Evolutionary conservation across 2,329 filamentous ascomycete genomes (phyloP).

Genomic region (Aspergillus pseudoviridinutans): DNA sequence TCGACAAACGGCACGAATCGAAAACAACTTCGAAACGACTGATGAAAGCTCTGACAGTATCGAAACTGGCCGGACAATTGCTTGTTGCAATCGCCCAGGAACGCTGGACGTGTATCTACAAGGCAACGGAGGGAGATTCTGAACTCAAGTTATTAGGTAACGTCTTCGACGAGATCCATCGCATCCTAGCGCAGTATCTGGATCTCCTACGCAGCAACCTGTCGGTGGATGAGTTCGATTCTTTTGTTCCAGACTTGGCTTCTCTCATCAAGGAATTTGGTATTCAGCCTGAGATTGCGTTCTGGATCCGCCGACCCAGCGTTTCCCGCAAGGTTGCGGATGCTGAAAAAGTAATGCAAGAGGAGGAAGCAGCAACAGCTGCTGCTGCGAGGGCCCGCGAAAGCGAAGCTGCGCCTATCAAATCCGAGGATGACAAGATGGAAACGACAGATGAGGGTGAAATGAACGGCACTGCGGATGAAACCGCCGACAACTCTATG

Average conservation of each 20-base stretch:
- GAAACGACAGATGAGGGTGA: constrained; percentile 32
- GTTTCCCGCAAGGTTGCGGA: constrained; percentile 62
- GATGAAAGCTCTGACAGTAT: constrained; percentile 72
- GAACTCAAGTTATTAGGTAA: constrained; percentile 87
- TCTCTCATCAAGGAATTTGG: constrained; percentile 74
- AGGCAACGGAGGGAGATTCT: constrained; percentile 60
- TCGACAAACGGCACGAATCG: constrained; percentile 76
- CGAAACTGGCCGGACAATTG: constrained; percentile 72
- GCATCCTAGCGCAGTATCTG: constrained; percentile 80
- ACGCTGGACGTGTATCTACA: constrained; percentile 78
- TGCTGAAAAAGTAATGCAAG: constrained; percentile 31
- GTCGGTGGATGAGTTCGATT: constrained; percentile 70
- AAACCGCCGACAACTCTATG: constrained; percentile 25
- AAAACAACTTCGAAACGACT: constrained; percentile 72
- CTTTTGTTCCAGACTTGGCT: constrained; percentile 69
- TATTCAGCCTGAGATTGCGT: constrained; percentile 75
- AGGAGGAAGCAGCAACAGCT: constrained; percentile 17
- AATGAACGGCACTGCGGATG: constrained; percentile 13
- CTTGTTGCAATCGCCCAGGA: constrained; percentile 91
- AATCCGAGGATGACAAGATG: constrained; percentile 31
- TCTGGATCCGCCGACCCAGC: constrained; percentile 74
- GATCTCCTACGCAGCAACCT: constrained; percentile 83
- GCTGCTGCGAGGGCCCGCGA: constrained; percentile 19
- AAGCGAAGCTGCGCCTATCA: constrained; percentile 20
- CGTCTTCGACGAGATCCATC: constrained; percentile 84